Percentiles rank a stretch among this genome's conserved stretches.
These are phyloP conservation scores for Marchantia polymorpha DNA, from an alignment of 225 moss, liverwort and hornwort genomes.

Conservation along the genomic window DNA sequence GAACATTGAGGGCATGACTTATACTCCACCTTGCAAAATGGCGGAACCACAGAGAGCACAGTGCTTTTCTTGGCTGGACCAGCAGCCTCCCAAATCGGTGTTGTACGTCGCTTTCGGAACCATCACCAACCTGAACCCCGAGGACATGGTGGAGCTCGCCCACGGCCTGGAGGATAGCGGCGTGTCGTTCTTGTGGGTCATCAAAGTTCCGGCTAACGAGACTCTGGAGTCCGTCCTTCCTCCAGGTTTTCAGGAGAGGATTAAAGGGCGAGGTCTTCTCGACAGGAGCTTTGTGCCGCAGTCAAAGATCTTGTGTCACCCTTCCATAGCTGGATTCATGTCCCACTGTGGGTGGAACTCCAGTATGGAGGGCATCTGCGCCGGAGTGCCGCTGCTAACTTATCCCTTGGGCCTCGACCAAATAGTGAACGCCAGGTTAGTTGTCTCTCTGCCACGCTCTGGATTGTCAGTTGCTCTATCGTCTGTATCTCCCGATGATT, in stretches of 20 bases:
- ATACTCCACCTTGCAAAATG: background rate
- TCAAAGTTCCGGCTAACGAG: conserved; percentile 21
- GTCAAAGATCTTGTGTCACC: conserved; percentile 38
- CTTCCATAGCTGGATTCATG: conserved; percentile 47
- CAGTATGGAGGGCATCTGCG: conserved; percentile 47
- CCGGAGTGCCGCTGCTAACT: conserved; percentile 47
- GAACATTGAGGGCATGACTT: conserved; percentile 23
- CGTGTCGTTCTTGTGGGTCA: conserved; percentile 44
- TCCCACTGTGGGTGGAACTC: conserved; percentile 68
- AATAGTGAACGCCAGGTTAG: conserved; percentile 36
- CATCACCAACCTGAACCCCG: conserved; percentile 6
- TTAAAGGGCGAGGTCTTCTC: conserved; percentile 34
- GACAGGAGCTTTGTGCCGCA: conserved; percentile 45
- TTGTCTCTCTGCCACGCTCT: too few species aligned
- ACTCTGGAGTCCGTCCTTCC: conserved; percentile 36
- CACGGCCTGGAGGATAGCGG: conserved; percentile 41
- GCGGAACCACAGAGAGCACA: background rate
- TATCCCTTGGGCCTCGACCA: conserved; percentile 41
- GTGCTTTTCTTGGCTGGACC: conserved; percentile 45
- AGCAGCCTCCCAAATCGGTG: conserved; percentile 37
- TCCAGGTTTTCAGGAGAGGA: conserved; percentile 31
- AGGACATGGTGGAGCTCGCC: conserved; percentile 35
- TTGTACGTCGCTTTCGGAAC: conserved; percentile 48
- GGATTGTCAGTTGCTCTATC: too few species aligned
- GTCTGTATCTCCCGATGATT: too few species aligned